These are phyloP conservation scores for Fonsecaea erecta DNA, from an alignment of 2,329 filamentous ascomycete species.

Conservation along the genomic window DNA sequence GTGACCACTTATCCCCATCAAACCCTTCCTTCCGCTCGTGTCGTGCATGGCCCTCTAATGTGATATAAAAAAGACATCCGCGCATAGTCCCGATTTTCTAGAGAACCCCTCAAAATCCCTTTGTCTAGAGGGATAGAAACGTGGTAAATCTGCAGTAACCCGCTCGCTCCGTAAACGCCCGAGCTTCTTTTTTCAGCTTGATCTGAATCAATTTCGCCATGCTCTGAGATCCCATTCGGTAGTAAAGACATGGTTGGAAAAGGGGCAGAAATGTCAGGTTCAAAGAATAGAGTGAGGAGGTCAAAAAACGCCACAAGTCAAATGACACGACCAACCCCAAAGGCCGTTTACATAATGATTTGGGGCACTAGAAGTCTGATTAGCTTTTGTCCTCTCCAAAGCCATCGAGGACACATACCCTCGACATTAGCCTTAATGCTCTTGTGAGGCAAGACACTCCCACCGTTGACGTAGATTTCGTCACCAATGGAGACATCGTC, in stretches of 20 bases:
- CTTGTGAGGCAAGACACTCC: conserved; percentile 95
- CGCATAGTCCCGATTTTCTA: neutral
- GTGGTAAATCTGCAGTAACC: neutral
- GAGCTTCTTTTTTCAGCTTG: conserved; percentile 1
- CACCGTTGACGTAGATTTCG: conserved; percentile 98
- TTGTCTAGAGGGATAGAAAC: neutral
- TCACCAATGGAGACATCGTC: conserved; percentile 98
- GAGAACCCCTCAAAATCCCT: neutral
- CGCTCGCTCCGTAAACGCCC: conserved; percentile 19
- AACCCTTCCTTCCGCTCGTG: neutral
- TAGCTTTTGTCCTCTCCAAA: conserved; percentile 6
- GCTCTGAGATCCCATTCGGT: conserved; percentile 3
- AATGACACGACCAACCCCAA: neutral
- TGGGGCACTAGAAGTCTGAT: conserved; percentile 46
- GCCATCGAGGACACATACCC: conserved; percentile 54
- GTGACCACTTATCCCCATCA: neutral
- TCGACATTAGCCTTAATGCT: conserved; percentile 99
- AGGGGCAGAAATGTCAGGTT: conserved; percentile 10
- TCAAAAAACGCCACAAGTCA: neutral
- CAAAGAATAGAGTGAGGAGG: conserved; percentile 14
- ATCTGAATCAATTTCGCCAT: conserved; percentile 10
- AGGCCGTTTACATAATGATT: conserved; percentile 53
- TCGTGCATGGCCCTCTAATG: conserved; percentile 1
- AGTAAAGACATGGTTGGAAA: conserved; percentile 6
- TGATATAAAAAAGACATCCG: neutral